Evolutionary conservation across 1,139 yeast species (phyloP), one percentile per base, ranked within the genome.

Genomic region (Wickerhamomyces sp.): DNA sequence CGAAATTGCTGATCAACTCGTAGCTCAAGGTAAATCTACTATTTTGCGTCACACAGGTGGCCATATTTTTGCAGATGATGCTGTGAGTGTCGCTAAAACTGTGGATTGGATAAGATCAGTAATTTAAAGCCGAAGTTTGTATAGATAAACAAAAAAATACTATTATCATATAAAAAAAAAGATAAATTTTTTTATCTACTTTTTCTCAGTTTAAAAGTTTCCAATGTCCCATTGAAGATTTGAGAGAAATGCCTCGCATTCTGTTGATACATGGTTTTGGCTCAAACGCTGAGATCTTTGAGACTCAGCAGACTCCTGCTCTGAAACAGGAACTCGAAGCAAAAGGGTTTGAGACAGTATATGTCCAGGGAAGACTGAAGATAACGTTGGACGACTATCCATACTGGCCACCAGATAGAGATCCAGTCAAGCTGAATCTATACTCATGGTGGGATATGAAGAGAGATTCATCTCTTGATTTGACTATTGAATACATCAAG

Each of bases 251-350:
- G 34, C 34, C 20, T 22, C 9, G 33, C 19, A 20, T 30, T 17
- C 24, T 30, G 7, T 13, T 31, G 5, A 22, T 31, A 6, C 49
- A 46, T 20, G 47, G 47, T 5, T 46, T 46, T 22, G 47, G 47
- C 7, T 40, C 49, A 7, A 42, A 40, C 25, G 17, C 33, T 13
- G 33, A 38, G 26, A 31, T 34, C 14, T 29, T 38, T 17, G 34
- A 28, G 5, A 22, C 36, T 10, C 33, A 33, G 7, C 38, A 33
- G 13, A 32, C 42, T 1, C 37, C 36, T 10, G 32, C 33, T 3
- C 20, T 41, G 19, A 28, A 32, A 17, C 18, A 31, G 13, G 40
- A 39, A 2, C 18, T 41, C 2, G 28, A 27, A 4, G 19, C 26
- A 7, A 22, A 27, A 7, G 44, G 44, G 10, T 41, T 22, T 17